Evolutionary conservation across 2,329 filamentous ascomycete genomes (phyloP).

Genomic region (Fusarium musae): DNA sequence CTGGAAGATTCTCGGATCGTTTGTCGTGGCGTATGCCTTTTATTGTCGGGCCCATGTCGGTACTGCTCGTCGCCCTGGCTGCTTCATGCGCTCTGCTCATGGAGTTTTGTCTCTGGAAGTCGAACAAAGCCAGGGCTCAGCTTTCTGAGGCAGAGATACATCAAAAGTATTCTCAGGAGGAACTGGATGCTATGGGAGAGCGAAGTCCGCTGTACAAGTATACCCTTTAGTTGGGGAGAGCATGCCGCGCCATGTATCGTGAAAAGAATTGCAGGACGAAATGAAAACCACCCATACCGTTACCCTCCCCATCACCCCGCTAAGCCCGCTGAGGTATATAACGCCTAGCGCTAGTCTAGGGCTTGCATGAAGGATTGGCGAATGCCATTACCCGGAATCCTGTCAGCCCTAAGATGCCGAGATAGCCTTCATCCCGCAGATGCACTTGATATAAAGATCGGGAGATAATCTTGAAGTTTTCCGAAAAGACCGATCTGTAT

Average conservation of each 20-base stretch:
- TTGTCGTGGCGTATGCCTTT: conserved; percentile 54
- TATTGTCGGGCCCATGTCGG: conserved; percentile 46
- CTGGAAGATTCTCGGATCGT: conserved; percentile 49
- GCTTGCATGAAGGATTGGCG: not conserved
- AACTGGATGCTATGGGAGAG: conserved; percentile 34
- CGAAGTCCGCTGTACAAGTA: conserved; percentile 29
- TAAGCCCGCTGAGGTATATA: too few relatives aligned
- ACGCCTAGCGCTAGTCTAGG: not conserved
- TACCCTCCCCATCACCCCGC: too few relatives aligned
- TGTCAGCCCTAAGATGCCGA: not conserved
- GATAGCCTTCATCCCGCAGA: not conserved
- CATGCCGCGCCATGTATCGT: not conserved
- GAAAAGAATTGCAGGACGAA: not conserved
- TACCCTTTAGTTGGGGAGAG: conserved; percentile 3
- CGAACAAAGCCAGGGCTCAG: conserved; percentile 14
- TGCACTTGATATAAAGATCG: not conserved
- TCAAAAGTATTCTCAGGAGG: conserved; percentile 23
- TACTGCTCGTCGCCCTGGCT: conserved; percentile 47
- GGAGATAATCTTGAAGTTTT: too few relatives aligned
- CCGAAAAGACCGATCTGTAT: not conserved
- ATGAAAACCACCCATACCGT: too few relatives aligned
- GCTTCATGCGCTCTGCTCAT: conserved; percentile 19
- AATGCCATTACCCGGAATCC: not conserved
- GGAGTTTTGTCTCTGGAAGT: conserved; percentile 26
- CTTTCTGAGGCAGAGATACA: conserved; percentile 13